Conservation (phyloP, 768 basidiomycete species). For the Rhizopogon rudus region DNA sequence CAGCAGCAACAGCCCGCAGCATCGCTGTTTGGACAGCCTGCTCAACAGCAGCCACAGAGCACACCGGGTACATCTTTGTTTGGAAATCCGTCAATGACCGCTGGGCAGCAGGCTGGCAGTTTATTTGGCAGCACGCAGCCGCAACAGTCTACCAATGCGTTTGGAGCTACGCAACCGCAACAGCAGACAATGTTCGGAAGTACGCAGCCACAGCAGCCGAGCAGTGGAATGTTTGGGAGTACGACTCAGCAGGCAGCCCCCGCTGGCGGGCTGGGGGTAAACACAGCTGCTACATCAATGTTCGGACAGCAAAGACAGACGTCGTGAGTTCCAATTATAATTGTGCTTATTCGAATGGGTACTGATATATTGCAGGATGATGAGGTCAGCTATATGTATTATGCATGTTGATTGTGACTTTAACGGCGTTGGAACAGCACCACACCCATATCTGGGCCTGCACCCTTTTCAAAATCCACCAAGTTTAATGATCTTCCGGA, state of each 20-base stretch:
- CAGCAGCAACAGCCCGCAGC: slow-evolving; percentile 31
- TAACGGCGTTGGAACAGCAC: slow-evolving; percentile 11
- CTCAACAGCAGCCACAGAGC: slow-evolving; percentile 21
- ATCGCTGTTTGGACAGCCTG: slow-evolving; percentile 34
- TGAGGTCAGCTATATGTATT: slow-evolving; percentile 19
- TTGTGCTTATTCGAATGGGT: background rate
- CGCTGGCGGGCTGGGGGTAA: background rate
- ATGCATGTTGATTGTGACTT: background rate
- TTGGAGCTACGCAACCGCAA: slow-evolving; percentile 12
- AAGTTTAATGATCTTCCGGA: slow-evolving; percentile 86
- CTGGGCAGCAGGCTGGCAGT: slow-evolving; percentile 26
- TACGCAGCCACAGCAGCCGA: slow-evolving; percentile 12
- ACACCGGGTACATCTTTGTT: slow-evolving; percentile 1
- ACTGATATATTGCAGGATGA: slow-evolving; percentile 11
- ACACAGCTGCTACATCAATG: slow-evolving; percentile 7
- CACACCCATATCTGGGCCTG: slow-evolving; percentile 23
- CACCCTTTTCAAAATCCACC: slow-evolving; percentile 42
- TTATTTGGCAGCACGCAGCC: slow-evolving; percentile 36
- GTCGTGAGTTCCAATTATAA: slow-evolving; percentile 17
- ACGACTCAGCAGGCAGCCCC: slow-evolving; percentile 6
- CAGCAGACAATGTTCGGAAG: slow-evolving; percentile 12
- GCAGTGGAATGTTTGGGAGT: slow-evolving; percentile 23
- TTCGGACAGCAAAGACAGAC: slow-evolving; percentile 28
- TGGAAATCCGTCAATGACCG: slow-evolving; percentile 1
- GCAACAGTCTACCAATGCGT: slow-evolving; percentile 18